Base-by-base conservation (phyloP, 305 asterid species). In the Fraxinus platypoda region DNA sequence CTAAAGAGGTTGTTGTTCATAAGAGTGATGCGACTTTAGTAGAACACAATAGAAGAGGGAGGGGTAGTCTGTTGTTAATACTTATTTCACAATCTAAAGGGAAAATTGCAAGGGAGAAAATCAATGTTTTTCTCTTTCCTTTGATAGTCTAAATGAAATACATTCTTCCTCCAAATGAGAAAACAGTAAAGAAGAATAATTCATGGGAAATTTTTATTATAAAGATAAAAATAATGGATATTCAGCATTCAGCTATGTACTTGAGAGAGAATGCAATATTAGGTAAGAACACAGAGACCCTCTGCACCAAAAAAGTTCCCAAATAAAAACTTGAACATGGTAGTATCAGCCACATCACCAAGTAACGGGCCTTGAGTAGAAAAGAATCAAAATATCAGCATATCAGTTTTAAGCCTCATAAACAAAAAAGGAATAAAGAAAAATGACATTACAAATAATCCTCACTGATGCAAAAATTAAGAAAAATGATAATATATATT, bases 171-270 rank as follows among this genome's bases (percentile, higher is more conserved):
- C 75, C 35, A 71, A 38, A 25, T 78, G 17, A 46, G 33, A 49
- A 38, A 75, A 19, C 13, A 75, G 62, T 76, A 77, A n/a, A 68
- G 38, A 59, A 49, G 52, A 23, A 73, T 21, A 37, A 17, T 57
- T 71, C 71, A 25, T 5, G 35, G 19, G 1, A 64, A 25, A 1
- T 25, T 68, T 19, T 68, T 35, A 35, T 68, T 26, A 13, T 9
- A 68, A 26, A 28, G 74, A 37, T 23, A 33, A 75, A 66, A 72
- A 26, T 80, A 4, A 23, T 34, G 81, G 17, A 80, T 26, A 21
- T 46, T 19, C 70, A 31, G 77, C 82, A 80, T 71, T 70, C 66
- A 68, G 25, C 72, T 26, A 80, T 30, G 35, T 57, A 68, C 52
- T 62, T 74, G 34, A 79, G 66, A 30, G 72, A 19, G 11, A 74